Percentiles rank a stretch among this genome's conserved stretches.
phyloP scores from a whole-genome alignment of 768 basidiomycete genomes.

The Gymnopilus dilepis region DNA sequence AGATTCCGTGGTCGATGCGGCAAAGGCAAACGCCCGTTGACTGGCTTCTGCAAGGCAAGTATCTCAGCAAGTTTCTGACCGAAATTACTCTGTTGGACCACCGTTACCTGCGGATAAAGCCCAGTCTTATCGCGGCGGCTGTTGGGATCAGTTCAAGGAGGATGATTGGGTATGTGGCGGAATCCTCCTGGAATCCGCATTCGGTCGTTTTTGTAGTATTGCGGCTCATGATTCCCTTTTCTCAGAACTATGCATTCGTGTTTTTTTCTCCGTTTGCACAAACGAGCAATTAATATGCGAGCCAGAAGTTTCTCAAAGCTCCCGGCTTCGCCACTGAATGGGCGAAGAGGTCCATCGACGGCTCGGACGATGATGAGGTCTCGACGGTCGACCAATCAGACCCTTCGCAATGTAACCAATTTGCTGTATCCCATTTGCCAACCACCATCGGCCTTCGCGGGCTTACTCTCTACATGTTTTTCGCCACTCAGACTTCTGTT shows the following conservation, averaged over 20 bases:
- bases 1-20: constrained; percentile 94
- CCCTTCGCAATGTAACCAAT: too few relatives aligned
- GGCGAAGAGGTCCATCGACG: constrained; percentile 59
- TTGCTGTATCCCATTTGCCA: too few relatives aligned
- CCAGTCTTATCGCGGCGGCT: constrained; percentile 91
- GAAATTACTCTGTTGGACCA: constrained; percentile 95
- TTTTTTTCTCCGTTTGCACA: constrained; percentile 91
- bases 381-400: too few relatives aligned
- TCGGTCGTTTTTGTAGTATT: constrained; percentile 27
- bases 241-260: constrained; percentile 87
- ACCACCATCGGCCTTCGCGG: too few relatives aligned
- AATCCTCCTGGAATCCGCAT: constrained; percentile 7
- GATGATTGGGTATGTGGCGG: constrained; percentile 90
- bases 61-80: constrained; percentile 98
- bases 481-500: too few relatives aligned
- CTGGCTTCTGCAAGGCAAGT: constrained; percentile 97
- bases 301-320: constrained; percentile 98
- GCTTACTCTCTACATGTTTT: too few relatives aligned
- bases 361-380: constrained; percentile 40
- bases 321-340: constrained; percentile 80
- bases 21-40: constrained; percentile 96
- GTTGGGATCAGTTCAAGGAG: constrained; percentile 95
- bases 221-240: constrained; percentile 40
- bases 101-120: constrained; percentile 91
- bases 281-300: constrained; percentile 90